phyloP scores from a whole-genome alignment of 148 eudicot genomes.

The Rhododendron mucronatum region DNA sequence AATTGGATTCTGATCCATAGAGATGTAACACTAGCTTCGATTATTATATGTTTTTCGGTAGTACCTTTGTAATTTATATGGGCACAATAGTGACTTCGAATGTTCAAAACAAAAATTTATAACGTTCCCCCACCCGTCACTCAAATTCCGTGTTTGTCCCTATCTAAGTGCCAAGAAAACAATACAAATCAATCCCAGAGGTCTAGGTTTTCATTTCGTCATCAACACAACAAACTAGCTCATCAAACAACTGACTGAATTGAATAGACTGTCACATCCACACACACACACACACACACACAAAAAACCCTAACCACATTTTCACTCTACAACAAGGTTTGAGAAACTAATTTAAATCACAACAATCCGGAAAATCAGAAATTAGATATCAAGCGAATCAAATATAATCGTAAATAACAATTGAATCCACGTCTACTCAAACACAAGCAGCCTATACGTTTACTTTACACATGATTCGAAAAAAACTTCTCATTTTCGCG shows the following conservation, averaged over 20 bases:
- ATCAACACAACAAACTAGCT: not conserved
- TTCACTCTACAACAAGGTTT: not conserved
- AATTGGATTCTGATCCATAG: no score
- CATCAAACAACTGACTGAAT: not conserved
- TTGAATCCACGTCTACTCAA: not conserved
- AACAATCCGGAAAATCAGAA: not conserved
- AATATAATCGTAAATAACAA: no score
- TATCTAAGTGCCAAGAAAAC: not conserved
- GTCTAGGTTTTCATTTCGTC: not conserved
- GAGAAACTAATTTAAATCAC: not conserved
- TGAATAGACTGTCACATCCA: not conserved
- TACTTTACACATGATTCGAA: not conserved
- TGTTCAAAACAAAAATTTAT: no score
- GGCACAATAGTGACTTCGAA: no score
- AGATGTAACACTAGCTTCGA: no score
- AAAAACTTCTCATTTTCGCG: not conserved
- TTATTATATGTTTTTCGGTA: no score
- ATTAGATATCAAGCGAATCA: not conserved
- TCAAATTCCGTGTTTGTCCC: not conserved
- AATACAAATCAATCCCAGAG: not conserved
- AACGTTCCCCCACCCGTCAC: no score
- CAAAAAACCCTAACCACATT: not conserved
- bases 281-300: not conserved
- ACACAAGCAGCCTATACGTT: not conserved
- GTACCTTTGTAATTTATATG: no score